These are phyloP conservation scores for Cladosporium velox DNA, from an alignment of 2,329 filamentous ascomycete species.

Conservation along the genomic window DNA sequence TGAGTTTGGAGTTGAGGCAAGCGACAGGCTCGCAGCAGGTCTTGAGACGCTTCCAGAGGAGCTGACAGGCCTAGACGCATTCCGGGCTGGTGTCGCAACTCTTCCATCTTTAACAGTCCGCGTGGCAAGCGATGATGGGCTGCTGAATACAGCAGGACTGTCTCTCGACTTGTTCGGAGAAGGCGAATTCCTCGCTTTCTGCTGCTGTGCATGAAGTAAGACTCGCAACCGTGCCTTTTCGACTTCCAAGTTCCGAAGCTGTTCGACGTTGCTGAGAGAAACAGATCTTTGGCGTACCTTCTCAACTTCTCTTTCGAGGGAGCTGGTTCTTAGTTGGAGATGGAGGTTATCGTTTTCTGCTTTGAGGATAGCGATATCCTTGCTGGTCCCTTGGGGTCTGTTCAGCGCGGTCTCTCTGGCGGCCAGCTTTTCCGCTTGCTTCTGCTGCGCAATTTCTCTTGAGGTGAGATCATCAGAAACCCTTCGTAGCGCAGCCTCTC, in stretches of 20 bases:
- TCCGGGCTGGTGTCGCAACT: neutral
- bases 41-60: neutral
- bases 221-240: slow-evolving; percentile 8
- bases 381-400: neutral
- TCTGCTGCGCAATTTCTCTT: neutral
- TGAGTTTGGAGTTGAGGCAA: slow-evolving; percentile 5
- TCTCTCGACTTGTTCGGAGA: neutral
- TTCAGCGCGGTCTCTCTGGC: neutral
- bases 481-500: neutral
- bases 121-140: neutral
- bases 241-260: slow-evolving; percentile 9
- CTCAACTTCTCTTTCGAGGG: slow-evolving; percentile 12
- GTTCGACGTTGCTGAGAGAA: neutral
- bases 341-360: slow-evolving; percentile 13
- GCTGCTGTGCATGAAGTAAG: neutral
- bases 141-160: slow-evolving; percentile 1
- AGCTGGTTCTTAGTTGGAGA: slow-evolving; percentile 6
- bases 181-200: slow-evolving; percentile 1
- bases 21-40: neutral
- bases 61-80: neutral
- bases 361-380: slow-evolving; percentile 3
- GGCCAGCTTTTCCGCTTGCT: neutral
- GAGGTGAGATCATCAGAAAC: neutral
- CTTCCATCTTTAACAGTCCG: neutral
- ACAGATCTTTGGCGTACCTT: slow-evolving; percentile 8